phyloP scores from a whole-genome alignment of 805 yeast species.

The Lipomyces oligophaga region DNA sequence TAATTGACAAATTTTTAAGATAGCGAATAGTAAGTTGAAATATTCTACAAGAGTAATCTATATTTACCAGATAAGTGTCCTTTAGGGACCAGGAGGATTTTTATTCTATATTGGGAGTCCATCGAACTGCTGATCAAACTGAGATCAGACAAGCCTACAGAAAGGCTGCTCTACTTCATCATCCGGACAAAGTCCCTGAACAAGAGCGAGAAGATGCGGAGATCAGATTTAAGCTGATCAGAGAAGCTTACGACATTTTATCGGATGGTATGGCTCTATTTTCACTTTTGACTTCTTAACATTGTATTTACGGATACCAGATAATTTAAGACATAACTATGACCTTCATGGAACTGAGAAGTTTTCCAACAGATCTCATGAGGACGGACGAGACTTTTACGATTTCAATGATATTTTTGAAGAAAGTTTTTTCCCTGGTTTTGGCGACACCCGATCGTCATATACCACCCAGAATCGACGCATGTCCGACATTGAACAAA shows the following conservation, averaged over 20 bases:
- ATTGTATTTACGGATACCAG: slow-evolving; percentile 1
- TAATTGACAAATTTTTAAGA: too few relatives aligned
- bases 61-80: too few relatives aligned
- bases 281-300: neutral
- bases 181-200: slow-evolving; percentile 83
- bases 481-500: slow-evolving; percentile 63
- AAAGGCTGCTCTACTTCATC: slow-evolving; percentile 73
- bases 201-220: slow-evolving; percentile 72
- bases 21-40: too few relatives aligned
- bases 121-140: slow-evolving; percentile 54
- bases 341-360: slow-evolving; percentile 38
- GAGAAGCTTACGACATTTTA: slow-evolving; percentile 80
- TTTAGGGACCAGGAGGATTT: slow-evolving; percentile 42
- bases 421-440: slow-evolving; percentile 22
- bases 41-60: too few relatives aligned
- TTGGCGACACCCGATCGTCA: slow-evolving; percentile 31
- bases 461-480: slow-evolving; percentile 29
- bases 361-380: slow-evolving; percentile 39
- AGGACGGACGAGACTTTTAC: slow-evolving; percentile 42
- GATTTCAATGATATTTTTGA: slow-evolving; percentile 67
- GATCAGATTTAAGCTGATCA: slow-evolving; percentile 72
- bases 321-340: slow-evolving; percentile 35
- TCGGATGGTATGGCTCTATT: slow-evolving; percentile 49
- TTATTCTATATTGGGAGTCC: slow-evolving; percentile 71
- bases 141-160: slow-evolving; percentile 86